These are phyloP conservation scores for Fusarium nanum DNA, from an alignment of 2,329 filamentous ascomycete genomes.

Conservation along the genomic window DNA sequence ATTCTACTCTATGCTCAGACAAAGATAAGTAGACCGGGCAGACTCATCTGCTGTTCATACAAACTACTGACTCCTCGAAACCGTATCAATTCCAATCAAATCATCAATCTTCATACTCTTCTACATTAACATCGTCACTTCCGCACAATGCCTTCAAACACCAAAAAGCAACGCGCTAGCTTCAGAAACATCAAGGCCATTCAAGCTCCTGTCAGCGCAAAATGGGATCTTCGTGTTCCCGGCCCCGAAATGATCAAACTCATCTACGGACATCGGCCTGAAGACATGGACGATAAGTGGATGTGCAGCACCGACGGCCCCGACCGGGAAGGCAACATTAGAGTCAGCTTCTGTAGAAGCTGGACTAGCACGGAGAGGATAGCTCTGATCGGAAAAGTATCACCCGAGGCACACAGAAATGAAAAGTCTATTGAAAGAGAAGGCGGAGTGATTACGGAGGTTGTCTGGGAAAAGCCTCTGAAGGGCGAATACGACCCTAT, in stretches of 20 bases:
- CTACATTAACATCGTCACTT: background rate
- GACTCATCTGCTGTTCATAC: background rate
- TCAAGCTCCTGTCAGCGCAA: background rate
- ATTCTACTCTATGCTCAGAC: background rate
- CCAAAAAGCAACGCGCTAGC: background rate
- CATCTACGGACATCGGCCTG: constrained; percentile 13
- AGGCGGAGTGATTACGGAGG: constrained; percentile 23
- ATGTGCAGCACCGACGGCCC: constrained; percentile 11
- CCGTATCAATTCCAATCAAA: too few species aligned
- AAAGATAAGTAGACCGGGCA: background rate
- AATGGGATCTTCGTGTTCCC: constrained; percentile 19
- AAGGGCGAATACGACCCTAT: constrained; percentile 7
- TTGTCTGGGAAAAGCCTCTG: constrained; percentile 9
- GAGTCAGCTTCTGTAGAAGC: constrained; percentile 22
- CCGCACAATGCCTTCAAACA: background rate
- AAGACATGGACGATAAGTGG: constrained; percentile 33
- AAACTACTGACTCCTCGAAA: background rate
- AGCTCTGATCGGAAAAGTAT: constrained; percentile 8
- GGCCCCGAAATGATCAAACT: constrained; percentile 29
- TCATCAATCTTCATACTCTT: background rate
- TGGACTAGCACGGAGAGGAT: constrained; percentile 18
- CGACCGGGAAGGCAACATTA: constrained; percentile 9
- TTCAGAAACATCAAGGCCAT: constrained; percentile 9
- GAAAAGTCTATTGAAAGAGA: background rate
- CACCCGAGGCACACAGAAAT: background rate